Conservation (phyloP, 257 asterid genomes). For the Solanum etuberosum region DNA sequence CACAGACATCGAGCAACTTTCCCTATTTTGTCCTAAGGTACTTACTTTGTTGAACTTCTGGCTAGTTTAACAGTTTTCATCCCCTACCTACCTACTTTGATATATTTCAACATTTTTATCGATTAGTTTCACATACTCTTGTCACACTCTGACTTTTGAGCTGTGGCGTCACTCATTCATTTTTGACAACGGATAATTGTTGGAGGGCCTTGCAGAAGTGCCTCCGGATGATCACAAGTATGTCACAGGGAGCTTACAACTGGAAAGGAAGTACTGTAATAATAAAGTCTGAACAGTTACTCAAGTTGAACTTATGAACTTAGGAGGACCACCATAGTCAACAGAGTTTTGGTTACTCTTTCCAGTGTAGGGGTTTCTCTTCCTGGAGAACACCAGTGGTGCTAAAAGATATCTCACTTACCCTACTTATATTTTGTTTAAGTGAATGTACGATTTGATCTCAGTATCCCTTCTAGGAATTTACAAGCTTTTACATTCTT, state of each 20-base stretch:
- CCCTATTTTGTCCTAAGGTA: constrained; percentile 75
- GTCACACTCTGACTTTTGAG: background rate
- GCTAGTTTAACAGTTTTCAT: background rate
- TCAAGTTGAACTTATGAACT: background rate
- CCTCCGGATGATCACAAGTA: background rate
- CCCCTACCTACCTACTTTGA: background rate
- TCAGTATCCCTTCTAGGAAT: background rate
- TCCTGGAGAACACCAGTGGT: background rate
- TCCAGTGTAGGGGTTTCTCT: background rate
- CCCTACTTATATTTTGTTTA: background rate
- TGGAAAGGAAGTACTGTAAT: background rate
- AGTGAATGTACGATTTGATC: background rate
- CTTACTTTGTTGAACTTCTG: constrained; percentile 14
- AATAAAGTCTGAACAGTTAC: background rate
- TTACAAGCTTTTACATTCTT: background rate
- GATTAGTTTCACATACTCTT: background rate
- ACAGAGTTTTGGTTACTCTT: background rate
- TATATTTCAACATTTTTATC: background rate
- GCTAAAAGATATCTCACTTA: background rate
- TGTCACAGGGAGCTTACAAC: background rate
- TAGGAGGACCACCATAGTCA: background rate
- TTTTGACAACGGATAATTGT: background rate
- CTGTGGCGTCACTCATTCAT: background rate
- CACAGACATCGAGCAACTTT: constrained; percentile 48
- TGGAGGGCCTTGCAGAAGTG: background rate